phyloP scores from a whole-genome alignment of 2,329 filamentous ascomycete genomes.

The Penicillium sp. region DNA sequence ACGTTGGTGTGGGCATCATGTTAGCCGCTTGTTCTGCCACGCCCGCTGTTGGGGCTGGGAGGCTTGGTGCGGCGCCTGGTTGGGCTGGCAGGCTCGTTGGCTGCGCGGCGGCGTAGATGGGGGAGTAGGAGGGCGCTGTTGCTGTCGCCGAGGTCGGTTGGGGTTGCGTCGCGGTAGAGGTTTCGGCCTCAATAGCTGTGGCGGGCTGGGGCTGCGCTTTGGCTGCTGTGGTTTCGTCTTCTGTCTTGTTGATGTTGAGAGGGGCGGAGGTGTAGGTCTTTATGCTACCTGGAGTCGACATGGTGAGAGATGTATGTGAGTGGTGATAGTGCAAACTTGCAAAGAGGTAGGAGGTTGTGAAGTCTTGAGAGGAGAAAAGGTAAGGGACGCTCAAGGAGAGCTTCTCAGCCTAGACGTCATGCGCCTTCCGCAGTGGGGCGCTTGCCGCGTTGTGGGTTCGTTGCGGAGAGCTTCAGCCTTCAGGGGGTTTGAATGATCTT shows the following conservation, averaged over 20 bases:
- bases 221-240: conserved; percentile 20
- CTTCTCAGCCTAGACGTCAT: conserved; percentile 24
- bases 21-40: conserved; percentile 5
- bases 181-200: conserved; percentile 21
- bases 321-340: not conserved
- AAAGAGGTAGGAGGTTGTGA: not conserved
- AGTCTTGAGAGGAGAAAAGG: not conserved
- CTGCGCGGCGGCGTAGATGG: conserved; percentile 28
- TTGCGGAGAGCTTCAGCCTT: conserved; percentile 3
- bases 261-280: conserved; percentile 32
- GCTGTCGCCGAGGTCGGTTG: conserved; percentile 23
- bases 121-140: conserved; percentile 38
- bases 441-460: conserved; percentile 10
- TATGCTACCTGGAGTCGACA: conserved; percentile 27
- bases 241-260: conserved; percentile 25
- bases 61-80: conserved; percentile 45
- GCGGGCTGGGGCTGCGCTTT: conserved; percentile 26
- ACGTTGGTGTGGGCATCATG: conserved; percentile 27
- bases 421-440: conserved; percentile 24
- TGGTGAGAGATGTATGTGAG: conserved; percentile 8
- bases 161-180: conserved; percentile 14
- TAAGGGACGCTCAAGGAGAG: conserved; percentile 15
- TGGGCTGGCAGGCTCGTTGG: conserved; percentile 31
- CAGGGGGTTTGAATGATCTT: not conserved
- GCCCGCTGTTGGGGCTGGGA: conserved; percentile 30